phyloP scores from a whole-genome alignment of 345 rosid species.

The Diplotaxis tenuifolia region DNA sequence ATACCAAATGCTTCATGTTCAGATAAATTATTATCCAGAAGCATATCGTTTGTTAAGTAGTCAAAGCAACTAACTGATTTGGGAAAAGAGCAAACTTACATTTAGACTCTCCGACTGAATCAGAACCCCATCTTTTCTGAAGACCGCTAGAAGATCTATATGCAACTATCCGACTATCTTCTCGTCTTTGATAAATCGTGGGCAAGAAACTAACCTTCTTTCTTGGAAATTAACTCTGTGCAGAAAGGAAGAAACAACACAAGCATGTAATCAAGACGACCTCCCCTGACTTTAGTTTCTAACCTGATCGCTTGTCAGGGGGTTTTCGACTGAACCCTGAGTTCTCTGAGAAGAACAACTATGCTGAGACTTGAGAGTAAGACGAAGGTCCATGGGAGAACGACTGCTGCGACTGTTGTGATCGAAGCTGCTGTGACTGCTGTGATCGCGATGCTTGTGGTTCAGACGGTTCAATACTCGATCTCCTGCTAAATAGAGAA shows the following conservation, averaged over 20 bases:
- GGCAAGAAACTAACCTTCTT: neutral
- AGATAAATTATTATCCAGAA: no score
- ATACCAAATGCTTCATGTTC: no score
- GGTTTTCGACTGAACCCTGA: neutral
- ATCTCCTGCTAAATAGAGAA: no score
- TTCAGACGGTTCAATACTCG: constrained; percentile 26
- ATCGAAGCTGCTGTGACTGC: no score
- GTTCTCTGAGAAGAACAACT: neutral
- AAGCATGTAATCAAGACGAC: neutral
- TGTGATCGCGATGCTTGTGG: constrained; percentile 54
- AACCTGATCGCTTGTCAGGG: no score
- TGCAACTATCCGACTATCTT: neutral
- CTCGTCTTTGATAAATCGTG: neutral
- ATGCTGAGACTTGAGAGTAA: neutral
- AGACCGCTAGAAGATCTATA: neutral
- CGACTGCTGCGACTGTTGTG: no score
- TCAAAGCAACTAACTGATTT: no score
- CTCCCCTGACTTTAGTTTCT: neutral
- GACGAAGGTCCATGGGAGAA: no score
- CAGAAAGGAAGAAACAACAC: neutral
- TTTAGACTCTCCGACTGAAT: no score
- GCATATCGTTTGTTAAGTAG: no score
- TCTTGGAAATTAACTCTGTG: neutral
- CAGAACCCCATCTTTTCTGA: no score
- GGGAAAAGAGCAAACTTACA: no score